phyloP scores from a whole-genome alignment of 2,329 filamentous ascomycete species.

The Ascochyta clinopodiicola region DNA sequence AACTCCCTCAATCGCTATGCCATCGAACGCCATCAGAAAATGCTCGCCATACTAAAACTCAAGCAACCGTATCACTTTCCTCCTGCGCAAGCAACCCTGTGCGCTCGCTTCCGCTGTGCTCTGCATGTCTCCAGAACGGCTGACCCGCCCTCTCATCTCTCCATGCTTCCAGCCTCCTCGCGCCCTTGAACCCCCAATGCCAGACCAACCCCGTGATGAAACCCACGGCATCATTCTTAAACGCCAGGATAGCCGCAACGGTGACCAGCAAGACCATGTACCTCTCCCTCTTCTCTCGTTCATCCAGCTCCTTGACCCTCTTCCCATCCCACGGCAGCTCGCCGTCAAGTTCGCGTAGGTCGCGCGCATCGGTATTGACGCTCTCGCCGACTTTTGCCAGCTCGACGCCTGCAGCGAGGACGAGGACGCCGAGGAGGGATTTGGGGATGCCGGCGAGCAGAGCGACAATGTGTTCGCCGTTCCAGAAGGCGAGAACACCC shows the following conservation, averaged over 20 bases:
- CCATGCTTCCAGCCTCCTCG: constrained; percentile 34
- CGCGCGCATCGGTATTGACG: constrained; percentile 75
- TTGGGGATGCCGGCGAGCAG: constrained; percentile 77
- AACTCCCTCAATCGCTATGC: constrained; percentile 8
- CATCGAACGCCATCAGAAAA: neutral
- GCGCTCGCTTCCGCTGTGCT: constrained; percentile 30
- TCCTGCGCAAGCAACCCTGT: constrained; percentile 34
- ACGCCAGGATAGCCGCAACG: constrained; percentile 79
- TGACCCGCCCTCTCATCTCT: constrained; percentile 22
- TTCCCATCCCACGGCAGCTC: constrained; percentile 46
- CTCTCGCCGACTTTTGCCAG: constrained; percentile 84
- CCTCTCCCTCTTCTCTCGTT: constrained; percentile 73
- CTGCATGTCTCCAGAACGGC: constrained; percentile 34
- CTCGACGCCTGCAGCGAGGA: constrained; percentile 87
- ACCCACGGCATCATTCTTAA: constrained; percentile 88
- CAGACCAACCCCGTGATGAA: constrained; percentile 84
- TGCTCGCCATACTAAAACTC: constrained; percentile 7
- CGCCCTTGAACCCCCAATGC: constrained; percentile 67
- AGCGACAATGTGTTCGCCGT: constrained; percentile 75
- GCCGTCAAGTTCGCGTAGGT: constrained; percentile 55
- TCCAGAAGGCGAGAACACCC: constrained; percentile 66
- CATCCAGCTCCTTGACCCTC: constrained; percentile 62
- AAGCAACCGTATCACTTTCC: constrained; percentile 38
- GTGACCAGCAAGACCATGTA: constrained; percentile 94
- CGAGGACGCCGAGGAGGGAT: constrained; percentile 82